phyloP scores from a whole-genome alignment of 192 early-diverging fungal genomes.

The Rhizophagus clarus region DNA sequence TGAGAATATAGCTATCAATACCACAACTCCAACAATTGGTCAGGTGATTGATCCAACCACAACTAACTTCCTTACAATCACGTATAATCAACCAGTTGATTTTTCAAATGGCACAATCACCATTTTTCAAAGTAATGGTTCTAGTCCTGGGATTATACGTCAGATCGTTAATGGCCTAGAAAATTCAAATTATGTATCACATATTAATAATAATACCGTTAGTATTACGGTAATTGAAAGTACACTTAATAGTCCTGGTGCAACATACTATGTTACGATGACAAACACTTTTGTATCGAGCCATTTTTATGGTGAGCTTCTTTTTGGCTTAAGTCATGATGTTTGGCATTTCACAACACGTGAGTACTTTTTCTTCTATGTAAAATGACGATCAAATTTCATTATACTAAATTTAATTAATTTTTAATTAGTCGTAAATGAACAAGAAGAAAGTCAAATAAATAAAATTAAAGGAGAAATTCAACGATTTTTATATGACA shows the following conservation, averaged over 20 bases:
- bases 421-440: too few relatives aligned
- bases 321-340: neutral
- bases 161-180: neutral
- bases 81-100: neutral
- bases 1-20: neutral
- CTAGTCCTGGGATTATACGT: neutral
- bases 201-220: neutral
- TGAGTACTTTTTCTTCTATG: neutral
- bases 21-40: neutral
- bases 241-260: neutral
- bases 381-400: too few relatives aligned
- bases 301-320: neutral
- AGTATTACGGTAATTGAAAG: neutral
- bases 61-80: neutral
- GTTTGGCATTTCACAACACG: neutral
- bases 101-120: neutral
- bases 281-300: conserved; percentile 1
- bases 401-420: too few relatives aligned
- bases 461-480: too few relatives aligned
- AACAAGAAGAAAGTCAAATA: too few relatives aligned
- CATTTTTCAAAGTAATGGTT: neutral
- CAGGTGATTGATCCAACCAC: neutral
- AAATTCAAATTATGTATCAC: neutral
- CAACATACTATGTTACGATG: conserved; percentile 3
- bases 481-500: too few relatives aligned